Evolutionary conservation across 2,329 filamentous ascomycete species (phyloP).

Genomic region (Aspergillus tanneri): DNA sequence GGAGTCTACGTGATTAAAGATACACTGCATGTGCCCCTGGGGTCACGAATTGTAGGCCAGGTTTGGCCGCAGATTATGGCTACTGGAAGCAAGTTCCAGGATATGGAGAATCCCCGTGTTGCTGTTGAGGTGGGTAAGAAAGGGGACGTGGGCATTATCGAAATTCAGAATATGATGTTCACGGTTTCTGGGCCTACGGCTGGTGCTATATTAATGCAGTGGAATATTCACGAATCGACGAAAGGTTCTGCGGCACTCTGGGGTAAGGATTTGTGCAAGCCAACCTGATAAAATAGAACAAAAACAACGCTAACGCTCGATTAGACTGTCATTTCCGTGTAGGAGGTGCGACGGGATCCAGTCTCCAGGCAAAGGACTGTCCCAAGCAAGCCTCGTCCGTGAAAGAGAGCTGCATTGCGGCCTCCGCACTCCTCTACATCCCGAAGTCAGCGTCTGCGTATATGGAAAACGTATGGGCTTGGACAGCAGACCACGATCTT

Average conservation of each 20-base stretch:
- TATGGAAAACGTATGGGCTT: constrained; percentile 36
- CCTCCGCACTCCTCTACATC: constrained; percentile 62
- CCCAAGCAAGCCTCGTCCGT: constrained; percentile 23
- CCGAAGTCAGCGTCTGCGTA: constrained; percentile 45
- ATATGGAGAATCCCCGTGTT: constrained; percentile 23
- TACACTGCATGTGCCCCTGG: constrained; percentile 65
- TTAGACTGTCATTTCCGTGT: constrained; percentile 42
- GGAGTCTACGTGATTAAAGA: constrained; percentile 69
- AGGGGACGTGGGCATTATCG: constrained; percentile 35
- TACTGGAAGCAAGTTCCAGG: constrained; percentile 30
- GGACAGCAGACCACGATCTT: constrained; percentile 36
- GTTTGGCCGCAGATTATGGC: constrained; percentile 39
- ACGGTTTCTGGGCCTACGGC: constrained; percentile 35
- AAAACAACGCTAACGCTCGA: too few species aligned
- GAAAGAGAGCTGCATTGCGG: constrained; percentile 30
- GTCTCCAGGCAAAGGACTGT: constrained; percentile 32
- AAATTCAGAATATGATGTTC: constrained; percentile 40
- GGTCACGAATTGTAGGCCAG: constrained; percentile 61
- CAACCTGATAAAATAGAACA: too few species aligned
- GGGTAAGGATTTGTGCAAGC: constrained; percentile 18
- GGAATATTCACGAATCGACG: constrained; percentile 33
- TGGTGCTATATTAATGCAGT: constrained; percentile 39
- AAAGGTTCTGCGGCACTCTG: constrained; percentile 31
- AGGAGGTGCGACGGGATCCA: constrained; percentile 38
- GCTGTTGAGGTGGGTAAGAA: constrained; percentile 30